These are phyloP conservation scores for Cercospora berteroae DNA, from an alignment of 2,329 filamentous ascomycete genomes.

Conservation along the genomic window DNA sequence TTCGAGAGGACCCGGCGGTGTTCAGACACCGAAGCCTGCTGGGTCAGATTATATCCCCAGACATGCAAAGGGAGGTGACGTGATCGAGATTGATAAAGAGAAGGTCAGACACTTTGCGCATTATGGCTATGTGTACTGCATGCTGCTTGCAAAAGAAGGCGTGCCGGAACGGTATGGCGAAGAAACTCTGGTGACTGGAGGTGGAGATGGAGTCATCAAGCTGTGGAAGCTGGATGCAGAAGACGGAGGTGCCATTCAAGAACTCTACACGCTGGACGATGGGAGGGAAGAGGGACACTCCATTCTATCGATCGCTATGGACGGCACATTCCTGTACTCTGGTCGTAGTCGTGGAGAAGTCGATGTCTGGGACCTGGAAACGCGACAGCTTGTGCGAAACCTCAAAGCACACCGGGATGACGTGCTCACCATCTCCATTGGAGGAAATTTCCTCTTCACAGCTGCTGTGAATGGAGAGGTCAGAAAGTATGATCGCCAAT, in stretches of 20 bases:
- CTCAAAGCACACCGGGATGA: conserved; percentile 79
- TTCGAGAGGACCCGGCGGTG: conserved; percentile 79
- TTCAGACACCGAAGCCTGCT: conserved; percentile 70
- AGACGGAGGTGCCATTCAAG: conserved; percentile 61
- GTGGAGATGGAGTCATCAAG: conserved; percentile 91
- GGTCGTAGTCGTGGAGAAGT: conserved; percentile 84
- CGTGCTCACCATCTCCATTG: conserved; percentile 81
- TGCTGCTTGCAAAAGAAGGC: conserved; percentile 77
- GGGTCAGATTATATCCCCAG: conserved; percentile 51
- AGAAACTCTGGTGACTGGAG: conserved; percentile 85
- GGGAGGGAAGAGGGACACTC: conserved; percentile 57
- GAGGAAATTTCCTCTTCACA: conserved; percentile 80
- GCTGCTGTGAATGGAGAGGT: conserved; percentile 79
- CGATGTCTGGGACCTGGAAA: conserved; percentile 96
- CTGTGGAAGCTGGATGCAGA: conserved; percentile 75
- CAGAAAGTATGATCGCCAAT: conserved; percentile 74
- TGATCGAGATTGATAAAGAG: conserved; percentile 76
- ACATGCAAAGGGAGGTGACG: conserved; percentile 58
- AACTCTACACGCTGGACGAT: conserved; percentile 66
- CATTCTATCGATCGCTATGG: conserved; percentile 75
- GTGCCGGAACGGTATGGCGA: conserved; percentile 66
- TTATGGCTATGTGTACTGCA: conserved; percentile 93
- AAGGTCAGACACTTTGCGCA: conserved; percentile 88
- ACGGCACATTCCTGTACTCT: conserved; percentile 89
- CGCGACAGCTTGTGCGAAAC: conserved; percentile 81